Percentiles rank a stretch among this genome's conserved stretches.
These are phyloP conservation scores for Jaapia argillacea DNA, from an alignment of 768 basidiomycete species.

Conservation along the genomic window DNA sequence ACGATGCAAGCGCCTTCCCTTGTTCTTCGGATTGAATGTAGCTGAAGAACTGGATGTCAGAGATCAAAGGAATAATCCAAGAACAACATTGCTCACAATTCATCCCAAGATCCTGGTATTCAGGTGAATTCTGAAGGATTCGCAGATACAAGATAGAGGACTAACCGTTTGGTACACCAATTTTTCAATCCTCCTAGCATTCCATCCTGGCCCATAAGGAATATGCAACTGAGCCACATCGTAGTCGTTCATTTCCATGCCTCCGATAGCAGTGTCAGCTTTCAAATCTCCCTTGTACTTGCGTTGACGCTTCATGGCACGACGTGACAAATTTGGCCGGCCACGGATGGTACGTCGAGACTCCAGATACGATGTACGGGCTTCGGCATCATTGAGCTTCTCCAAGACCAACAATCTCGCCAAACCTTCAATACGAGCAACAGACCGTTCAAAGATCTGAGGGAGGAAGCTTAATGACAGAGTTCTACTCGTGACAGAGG, in stretches of 20 bases:
- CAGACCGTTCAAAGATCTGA: conserved; percentile 53
- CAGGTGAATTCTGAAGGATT: not conserved
- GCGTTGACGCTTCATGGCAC: conserved; percentile 17
- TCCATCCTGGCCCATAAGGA: conserved; percentile 54
- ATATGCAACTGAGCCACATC: conserved; percentile 45
- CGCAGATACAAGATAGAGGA: conserved; percentile 2
- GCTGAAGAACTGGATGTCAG: conserved; percentile 23
- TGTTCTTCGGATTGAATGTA: conserved; percentile 55
- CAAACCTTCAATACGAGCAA: conserved; percentile 45
- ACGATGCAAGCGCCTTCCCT: conserved; percentile 46
- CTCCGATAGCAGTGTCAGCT: conserved; percentile 25
- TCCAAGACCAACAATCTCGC: conserved; percentile 55
- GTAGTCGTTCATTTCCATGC: conserved; percentile 47
- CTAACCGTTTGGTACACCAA: conserved; percentile 46
- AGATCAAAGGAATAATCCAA: not conserved
- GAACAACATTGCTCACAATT: conserved; percentile 28
- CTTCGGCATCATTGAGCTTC: conserved; percentile 34
- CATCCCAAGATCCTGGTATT: conserved; percentile 49
- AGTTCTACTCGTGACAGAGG: not conserved
- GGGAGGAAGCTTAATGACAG: not conserved
- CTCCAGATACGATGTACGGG: conserved; percentile 36
- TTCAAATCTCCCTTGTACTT: conserved; percentile 50
- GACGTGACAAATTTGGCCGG: conserved; percentile 26
- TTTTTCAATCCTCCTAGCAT: conserved; percentile 44
- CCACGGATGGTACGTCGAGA: conserved; percentile 39